A percentile compares a stretch with the other conserved stretches of the same genome.
Conservation (phyloP, 176 grass and related monocot species). For the Cocos nucifera region DNA sequence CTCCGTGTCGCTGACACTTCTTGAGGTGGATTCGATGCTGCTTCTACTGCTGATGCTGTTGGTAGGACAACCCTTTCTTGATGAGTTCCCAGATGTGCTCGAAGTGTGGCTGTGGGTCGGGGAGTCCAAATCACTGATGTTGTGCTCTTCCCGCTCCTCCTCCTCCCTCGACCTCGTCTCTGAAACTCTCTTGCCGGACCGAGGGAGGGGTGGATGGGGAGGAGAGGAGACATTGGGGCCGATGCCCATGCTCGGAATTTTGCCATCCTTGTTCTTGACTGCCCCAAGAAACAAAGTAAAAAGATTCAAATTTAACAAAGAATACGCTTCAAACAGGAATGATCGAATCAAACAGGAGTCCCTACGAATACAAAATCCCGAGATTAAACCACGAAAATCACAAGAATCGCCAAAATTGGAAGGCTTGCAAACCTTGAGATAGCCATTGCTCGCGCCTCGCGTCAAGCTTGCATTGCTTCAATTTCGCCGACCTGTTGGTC, state of each 20-base stretch:
- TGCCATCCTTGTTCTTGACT: conserved; percentile 12
- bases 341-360: conserved; percentile 8
- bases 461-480: conserved; percentile 96
- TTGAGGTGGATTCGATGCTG: conserved; percentile 5
- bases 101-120: conserved; percentile 44
- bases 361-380: neutral
- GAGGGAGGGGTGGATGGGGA: neutral
- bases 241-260: neutral
- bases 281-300: neutral
- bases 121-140: conserved; percentile 45
- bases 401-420: neutral
- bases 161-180: conserved; percentile 27
- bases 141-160: conserved; percentile 2
- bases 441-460: conserved; percentile 96
- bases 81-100: conserved; percentile 19
- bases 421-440: conserved; percentile 56
- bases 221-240: neutral
- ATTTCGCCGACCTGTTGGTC: conserved; percentile 78
- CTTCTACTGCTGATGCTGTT: conserved; percentile 5
- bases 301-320: neutral
- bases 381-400: conserved; percentile 4
- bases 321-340: neutral
- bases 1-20: conserved; percentile 3
- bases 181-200: conserved; percentile 9
- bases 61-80: neutral